Conservation (phyloP, 305 asterid species). For the Withania somnifera region DNA sequence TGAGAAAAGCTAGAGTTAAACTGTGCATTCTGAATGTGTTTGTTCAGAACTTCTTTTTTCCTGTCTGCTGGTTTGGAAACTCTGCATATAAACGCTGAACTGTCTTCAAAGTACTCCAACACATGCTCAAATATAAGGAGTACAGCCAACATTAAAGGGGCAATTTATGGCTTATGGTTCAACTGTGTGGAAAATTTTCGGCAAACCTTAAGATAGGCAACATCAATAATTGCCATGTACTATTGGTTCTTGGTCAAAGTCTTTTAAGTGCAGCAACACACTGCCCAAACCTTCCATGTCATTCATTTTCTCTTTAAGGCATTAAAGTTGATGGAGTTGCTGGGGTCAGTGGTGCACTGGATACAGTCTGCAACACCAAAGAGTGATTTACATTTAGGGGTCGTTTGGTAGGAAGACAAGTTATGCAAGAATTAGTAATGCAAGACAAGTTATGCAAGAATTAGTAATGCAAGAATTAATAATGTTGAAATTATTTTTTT, state of each 20-base stretch:
- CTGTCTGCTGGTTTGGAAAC: background rate
- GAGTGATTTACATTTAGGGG: background rate
- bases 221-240: background rate
- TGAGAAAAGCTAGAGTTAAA: too few species aligned
- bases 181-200: background rate
- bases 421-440: too few species aligned
- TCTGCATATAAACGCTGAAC: background rate
- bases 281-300: background rate
- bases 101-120: background rate
- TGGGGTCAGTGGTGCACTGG: background rate
- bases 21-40: background rate
- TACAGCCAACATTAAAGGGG: background rate
- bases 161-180: background rate
- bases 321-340: background rate
- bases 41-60: background rate
- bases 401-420: too few species aligned
- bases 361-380: background rate
- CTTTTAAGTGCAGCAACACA: background rate
- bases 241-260: background rate
- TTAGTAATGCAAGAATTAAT: too few species aligned
- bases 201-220: background rate
- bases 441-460: too few species aligned
- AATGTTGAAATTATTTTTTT: too few species aligned
- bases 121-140: background rate
- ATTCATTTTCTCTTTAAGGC: background rate